Evolutionary conservation across 345 rosid genomes (phyloP), one percentile per base, ranked within the genome.

Genomic region (Camelina sativa): DNA sequence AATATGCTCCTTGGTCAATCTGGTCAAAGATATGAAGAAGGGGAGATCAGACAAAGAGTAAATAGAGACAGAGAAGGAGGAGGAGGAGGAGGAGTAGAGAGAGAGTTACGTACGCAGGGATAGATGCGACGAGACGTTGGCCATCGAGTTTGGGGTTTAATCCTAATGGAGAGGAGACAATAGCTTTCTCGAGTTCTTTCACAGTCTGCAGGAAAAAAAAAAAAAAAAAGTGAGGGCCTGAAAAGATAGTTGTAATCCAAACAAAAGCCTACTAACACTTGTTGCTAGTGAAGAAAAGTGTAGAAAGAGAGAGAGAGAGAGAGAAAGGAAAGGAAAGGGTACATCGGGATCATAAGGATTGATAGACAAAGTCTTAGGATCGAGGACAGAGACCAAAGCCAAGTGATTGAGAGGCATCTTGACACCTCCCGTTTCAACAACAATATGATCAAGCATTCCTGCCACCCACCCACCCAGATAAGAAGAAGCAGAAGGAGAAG

Each of bases 341-440:
- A 94, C 97, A 80, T 84, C 80, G 47, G 96, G 94, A 90, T 95
- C 97, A 35, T 90, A 95, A 2, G 99, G 97, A 83, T 92, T 95
- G 20, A 92, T 80, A 7, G 96, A 95, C 32, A 95, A 74, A 1
- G 99, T 95, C 75, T 95, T 92, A 0, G 91, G 75, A 83, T 95
- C 99, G 3, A 95, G 73, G 4, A 92, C 96, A 7, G 97, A 87
- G 76, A 95, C 97, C 62, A 88, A 85, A 76, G 98, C 99, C 60
- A 90, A 41, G 79, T 90, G 96, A 84, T 69, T 86, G 62, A 95
- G 82, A 7, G 96, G 87, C 90, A 90, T 80, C 85, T 92, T 95
- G 11, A 86, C 80, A 8, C 94, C 92, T 16, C 88, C 76, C 0
- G 84, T 81, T 82, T 95, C 99, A 56, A 95, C 92, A 56, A 92